These are phyloP conservation scores for Calonectria crousiana DNA, from an alignment of 2,329 filamentous ascomycete genomes.

Conservation along the genomic window DNA sequence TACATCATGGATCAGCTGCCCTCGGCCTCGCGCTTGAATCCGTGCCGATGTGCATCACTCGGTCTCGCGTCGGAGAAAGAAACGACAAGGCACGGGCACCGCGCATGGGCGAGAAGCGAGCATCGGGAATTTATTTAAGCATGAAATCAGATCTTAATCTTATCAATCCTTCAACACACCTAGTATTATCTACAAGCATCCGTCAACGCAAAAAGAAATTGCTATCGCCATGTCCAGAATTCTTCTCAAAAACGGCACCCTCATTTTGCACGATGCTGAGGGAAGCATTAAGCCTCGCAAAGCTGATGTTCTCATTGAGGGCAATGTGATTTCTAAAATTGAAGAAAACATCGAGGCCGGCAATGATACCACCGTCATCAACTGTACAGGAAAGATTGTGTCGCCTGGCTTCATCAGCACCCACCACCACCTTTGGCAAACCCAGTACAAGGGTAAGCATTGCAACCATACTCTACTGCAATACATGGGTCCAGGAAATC, in stretches of 20 bases:
- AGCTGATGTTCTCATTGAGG: not conserved
- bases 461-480: constrained; percentile 3
- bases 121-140: not conserved
- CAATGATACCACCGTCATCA: not conserved
- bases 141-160: not conserved
- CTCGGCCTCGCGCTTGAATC: not conserved
- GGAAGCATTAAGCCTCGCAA: not conserved
- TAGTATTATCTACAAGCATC: not conserved
- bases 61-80: not conserved
- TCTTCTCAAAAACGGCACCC: not conserved
- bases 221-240: not conserved
- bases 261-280: not conserved
- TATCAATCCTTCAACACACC: not conserved
- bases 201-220: not conserved
- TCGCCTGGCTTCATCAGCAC: constrained; percentile 26
- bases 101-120: not conserved
- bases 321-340: not conserved
- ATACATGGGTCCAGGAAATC: not conserved
- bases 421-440: constrained; percentile 24
- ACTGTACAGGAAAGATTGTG: constrained; percentile 10
- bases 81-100: not conserved
- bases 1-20: not conserved
- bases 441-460: constrained; percentile 14
- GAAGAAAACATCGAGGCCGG: not conserved
- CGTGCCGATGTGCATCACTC: not conserved